Evolutionary conservation across 192 early-diverging fungal genomes (phyloP).

Genomic region (Coemansia sp.): DNA sequence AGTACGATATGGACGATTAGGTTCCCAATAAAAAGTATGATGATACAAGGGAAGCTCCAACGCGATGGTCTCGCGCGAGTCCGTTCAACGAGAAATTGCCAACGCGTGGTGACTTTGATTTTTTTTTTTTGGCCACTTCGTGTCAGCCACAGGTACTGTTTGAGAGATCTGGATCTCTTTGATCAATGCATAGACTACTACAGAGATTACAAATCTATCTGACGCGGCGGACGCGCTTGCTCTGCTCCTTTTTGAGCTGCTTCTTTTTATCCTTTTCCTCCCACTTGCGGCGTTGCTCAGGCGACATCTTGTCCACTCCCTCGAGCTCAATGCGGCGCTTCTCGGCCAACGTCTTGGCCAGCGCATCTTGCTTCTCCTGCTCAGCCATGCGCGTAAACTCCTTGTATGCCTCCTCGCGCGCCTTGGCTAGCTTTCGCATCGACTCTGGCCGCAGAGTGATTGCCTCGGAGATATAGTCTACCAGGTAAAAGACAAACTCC

Average conservation of each 20-base stretch:
- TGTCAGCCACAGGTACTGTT: neutral
- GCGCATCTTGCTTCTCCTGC: conserved; percentile 70
- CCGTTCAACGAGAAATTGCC: neutral
- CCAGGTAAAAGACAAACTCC: conserved; percentile 57
- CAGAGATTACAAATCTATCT: conserved; percentile 18
- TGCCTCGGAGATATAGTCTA: conserved; percentile 44
- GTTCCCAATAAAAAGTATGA: neutral
- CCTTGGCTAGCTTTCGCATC: conserved; percentile 64
- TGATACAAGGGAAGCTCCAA: neutral
- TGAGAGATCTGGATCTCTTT: neutral
- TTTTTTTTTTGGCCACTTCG: neutral
- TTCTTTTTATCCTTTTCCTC: conserved; percentile 81
- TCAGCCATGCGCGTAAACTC: conserved; percentile 66
- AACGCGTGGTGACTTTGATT: neutral
- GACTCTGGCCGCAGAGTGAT: conserved; percentile 50
- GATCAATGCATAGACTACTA: too few species aligned
- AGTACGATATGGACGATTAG: neutral
- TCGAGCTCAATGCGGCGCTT: conserved; percentile 72
- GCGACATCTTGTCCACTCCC: conserved; percentile 66
- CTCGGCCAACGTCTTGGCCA: conserved; percentile 68
- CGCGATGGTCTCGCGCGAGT: neutral
- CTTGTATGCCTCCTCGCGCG: conserved; percentile 67
- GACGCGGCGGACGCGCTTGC: conserved; percentile 65
- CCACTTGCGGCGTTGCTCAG: conserved; percentile 83
- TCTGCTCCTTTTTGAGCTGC: conserved; percentile 70